phyloP scores from a whole-genome alignment of 495 filamentous ascomycete genomes.

The Penicillium lagena region DNA sequence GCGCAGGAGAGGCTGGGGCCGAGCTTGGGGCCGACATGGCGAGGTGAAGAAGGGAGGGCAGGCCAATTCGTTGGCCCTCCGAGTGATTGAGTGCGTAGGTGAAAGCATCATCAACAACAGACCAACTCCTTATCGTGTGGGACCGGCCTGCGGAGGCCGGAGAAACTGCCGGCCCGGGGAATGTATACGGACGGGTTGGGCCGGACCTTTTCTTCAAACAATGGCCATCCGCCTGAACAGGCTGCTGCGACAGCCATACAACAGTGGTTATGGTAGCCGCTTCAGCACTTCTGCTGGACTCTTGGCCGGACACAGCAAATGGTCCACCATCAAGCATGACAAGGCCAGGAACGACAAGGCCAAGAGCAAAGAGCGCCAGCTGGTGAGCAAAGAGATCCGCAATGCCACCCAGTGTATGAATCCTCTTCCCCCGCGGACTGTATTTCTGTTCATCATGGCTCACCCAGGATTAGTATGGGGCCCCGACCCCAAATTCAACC shows the following conservation, averaged over 20 bases:
- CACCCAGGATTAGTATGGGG: constrained; percentile 45
- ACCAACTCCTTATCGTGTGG: constrained; percentile 22
- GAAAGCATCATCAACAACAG: constrained; percentile 1
- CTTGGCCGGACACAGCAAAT: constrained; percentile 76
- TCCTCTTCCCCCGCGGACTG: background rate
- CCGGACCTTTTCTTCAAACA: background rate
- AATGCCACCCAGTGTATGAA: constrained; percentile 48
- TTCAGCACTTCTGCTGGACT: constrained; percentile 47
- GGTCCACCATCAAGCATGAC: constrained; percentile 93
- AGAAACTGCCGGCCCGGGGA: constrained; percentile 31
- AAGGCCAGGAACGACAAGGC: constrained; percentile 72
- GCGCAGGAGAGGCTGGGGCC: constrained; percentile 12
- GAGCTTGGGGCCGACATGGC: constrained; percentile 35
- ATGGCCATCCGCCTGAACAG: constrained; percentile 14
- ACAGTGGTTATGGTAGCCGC: constrained; percentile 16
- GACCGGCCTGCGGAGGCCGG: constrained; percentile 26
- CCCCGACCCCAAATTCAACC: constrained; percentile 63
- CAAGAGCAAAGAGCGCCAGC: constrained; percentile 44
- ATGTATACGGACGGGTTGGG: constrained; percentile 7
- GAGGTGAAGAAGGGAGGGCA: too few species aligned
- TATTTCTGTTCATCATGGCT: constrained; percentile 4
- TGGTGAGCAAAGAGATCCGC: constrained; percentile 45
- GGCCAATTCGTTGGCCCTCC: too few species aligned
- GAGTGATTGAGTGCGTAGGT: too few species aligned
- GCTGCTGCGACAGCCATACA: constrained; percentile 5